Percentiles rank a stretch among this genome's conserved stretches.
Conservation (phyloP, 108 stramenopile species). For the Mediolabrus comicus region DNA sequence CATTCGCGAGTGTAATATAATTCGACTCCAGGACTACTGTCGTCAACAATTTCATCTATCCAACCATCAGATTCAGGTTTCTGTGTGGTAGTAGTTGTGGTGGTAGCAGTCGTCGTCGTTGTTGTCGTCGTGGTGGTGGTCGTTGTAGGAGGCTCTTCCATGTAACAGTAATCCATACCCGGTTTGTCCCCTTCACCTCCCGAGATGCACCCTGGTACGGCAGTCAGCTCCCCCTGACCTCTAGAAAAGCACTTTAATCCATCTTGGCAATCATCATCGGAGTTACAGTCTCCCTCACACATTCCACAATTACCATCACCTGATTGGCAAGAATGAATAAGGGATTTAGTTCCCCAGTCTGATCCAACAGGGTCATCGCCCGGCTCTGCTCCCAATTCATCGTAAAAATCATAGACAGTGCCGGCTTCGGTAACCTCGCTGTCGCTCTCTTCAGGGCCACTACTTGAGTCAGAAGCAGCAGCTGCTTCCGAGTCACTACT, state of each 20-base stretch:
- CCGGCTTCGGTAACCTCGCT: not conserved
- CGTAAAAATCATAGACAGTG: not conserved
- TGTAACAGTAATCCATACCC: constrained; percentile 44
- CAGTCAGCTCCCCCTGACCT: constrained; percentile 25
- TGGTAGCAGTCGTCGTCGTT: constrained; percentile 2
- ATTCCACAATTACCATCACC: constrained; percentile 28
- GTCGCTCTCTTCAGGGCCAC: not conserved
- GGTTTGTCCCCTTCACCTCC: constrained; percentile 31
- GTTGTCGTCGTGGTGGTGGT: constrained; percentile 25
- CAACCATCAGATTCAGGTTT: not conserved
- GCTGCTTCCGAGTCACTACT: not conserved
- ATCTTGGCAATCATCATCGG: constrained; percentile 30
- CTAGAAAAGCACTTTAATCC: constrained; percentile 43
- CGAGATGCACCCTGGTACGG: constrained; percentile 31
- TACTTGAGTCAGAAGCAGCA: not conserved
- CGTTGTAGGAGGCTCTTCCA: constrained; percentile 15
- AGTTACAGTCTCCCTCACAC: constrained; percentile 46
- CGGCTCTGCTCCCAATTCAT: not conserved
- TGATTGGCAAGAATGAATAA: constrained; percentile 6
- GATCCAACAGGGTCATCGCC: not conserved
- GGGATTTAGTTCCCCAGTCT: constrained; percentile 24
- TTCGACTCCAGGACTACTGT: not conserved
- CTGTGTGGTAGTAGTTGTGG: not conserved
- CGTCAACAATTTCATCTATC: not conserved
- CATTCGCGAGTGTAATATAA: constrained; percentile 38